Percentiles rank a stretch among this genome's conserved stretches.
Conservation (phyloP, 148 eudicot species). For the Chenopodium quinoa region DNA sequence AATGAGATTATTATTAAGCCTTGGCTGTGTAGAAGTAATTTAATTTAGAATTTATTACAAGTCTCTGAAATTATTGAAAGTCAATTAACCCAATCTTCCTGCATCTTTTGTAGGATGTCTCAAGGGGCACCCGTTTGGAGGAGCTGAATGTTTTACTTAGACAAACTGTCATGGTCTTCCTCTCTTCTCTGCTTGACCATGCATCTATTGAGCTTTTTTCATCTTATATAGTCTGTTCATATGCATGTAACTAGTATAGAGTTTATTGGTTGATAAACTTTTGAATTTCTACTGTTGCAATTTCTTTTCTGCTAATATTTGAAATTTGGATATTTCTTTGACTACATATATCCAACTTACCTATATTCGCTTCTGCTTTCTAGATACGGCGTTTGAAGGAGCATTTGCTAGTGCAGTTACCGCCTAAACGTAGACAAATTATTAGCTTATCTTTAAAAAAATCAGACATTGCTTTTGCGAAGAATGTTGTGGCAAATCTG, state of each 20-base stretch:
- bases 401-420: slow-evolving; percentile 78
- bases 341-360: neutral
- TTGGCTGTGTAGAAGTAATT: neutral
- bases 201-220: slow-evolving; percentile 18
- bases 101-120: slow-evolving; percentile 59
- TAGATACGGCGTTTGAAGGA: slow-evolving; percentile 97
- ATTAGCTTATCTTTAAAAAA: slow-evolving; percentile 61
- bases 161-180: slow-evolving; percentile 85
- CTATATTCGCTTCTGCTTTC: slow-evolving; percentile 17
- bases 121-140: slow-evolving; percentile 85
- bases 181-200: slow-evolving; percentile 15
- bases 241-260: neutral
- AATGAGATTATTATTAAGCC: neutral
- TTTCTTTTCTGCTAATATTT: neutral
- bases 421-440: slow-evolving; percentile 91
- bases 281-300: neutral
- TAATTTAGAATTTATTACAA: neutral
- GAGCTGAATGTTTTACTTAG: slow-evolving; percentile 83
- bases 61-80: neutral
- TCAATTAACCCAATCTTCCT: slow-evolving; percentile 1
- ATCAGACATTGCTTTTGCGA: slow-evolving; percentile 64
- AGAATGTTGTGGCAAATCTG: slow-evolving; percentile 35
- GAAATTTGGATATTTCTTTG: neutral
- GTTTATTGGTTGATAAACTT: neutral
- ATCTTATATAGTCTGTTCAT: neutral